Percentiles rank a stretch among this genome's conserved stretches.
Evolutionary conservation across 2,329 filamentous ascomycete species (phyloP).

Genomic region (Polychaeton citri): DNA sequence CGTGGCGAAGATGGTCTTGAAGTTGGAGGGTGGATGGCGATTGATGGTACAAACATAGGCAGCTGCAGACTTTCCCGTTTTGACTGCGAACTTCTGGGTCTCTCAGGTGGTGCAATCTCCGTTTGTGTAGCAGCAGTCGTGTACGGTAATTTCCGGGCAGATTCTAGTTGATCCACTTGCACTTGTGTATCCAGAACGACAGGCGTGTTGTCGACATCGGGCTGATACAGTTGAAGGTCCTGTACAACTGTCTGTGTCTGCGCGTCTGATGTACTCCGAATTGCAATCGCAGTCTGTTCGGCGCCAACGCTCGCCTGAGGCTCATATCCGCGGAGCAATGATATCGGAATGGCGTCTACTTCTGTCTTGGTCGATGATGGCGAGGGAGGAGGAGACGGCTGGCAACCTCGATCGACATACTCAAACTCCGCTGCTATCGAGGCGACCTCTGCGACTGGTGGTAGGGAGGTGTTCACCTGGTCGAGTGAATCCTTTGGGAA

Average conservation of each 20-base stretch:
- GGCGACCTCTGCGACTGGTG: neutral
- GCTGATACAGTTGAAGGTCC: slow-evolving; percentile 27
- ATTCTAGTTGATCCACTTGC: slow-evolving; percentile 7
- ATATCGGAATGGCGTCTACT: slow-evolving; percentile 5
- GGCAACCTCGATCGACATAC: slow-evolving; percentile 65
- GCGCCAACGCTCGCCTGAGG: slow-evolving; percentile 4
- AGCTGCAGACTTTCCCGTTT: slow-evolving; percentile 17
- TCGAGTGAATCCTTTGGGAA: slow-evolving; percentile 1
- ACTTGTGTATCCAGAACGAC: neutral
- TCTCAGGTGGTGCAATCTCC: slow-evolving; percentile 10
- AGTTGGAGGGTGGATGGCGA: slow-evolving; percentile 78
- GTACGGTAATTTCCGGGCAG: slow-evolving; percentile 11
- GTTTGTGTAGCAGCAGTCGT: slow-evolving; percentile 21
- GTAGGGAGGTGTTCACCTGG: neutral
- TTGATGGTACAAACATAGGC: slow-evolving; percentile 47
- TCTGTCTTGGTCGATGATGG: slow-evolving; percentile 28
- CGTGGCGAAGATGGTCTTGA: slow-evolving; percentile 71
- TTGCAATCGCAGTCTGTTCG: neutral
- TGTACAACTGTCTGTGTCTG: neutral
- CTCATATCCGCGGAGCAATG: slow-evolving; percentile 6
- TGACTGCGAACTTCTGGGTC: slow-evolving; percentile 16
- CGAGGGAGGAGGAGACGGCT: slow-evolving; percentile 73
- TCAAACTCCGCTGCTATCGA: slow-evolving; percentile 19
- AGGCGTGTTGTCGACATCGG: slow-evolving; percentile 20
- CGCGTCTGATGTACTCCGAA: neutral